phyloP scores from a whole-genome alignment of 2,329 filamentous ascomycete genomes.

The Trematosphaeria pertusa region DNA sequence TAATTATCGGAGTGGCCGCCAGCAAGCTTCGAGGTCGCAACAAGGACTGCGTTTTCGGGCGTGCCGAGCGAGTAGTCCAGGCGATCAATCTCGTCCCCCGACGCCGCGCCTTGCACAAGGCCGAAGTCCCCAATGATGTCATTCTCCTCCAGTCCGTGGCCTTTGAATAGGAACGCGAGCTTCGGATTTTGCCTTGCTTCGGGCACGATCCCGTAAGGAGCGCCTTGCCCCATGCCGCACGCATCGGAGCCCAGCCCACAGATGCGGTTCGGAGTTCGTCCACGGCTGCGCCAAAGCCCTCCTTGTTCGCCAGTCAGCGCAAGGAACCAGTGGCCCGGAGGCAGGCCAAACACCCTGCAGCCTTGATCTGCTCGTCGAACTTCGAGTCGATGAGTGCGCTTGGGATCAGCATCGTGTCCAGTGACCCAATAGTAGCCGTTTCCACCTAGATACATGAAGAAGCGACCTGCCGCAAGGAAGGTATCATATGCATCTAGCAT shows the following conservation, averaged over 20 bases:
- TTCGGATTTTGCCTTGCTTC: constrained; percentile 13
- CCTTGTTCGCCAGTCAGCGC: constrained; percentile 39
- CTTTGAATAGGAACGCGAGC: constrained; percentile 23
- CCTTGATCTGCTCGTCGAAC: constrained; percentile 45
- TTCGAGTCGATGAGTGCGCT: constrained; percentile 41
- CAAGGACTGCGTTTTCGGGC: constrained; percentile 35
- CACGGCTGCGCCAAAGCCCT: constrained; percentile 44
- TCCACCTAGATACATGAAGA: constrained; percentile 49
- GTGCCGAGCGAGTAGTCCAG: constrained; percentile 41
- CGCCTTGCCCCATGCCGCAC: constrained; percentile 39
- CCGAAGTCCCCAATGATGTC: constrained; percentile 3
- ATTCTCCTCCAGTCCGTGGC: constrained; percentile 20
- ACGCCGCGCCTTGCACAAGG: constrained; percentile 14
- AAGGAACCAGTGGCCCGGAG: constrained; percentile 38
- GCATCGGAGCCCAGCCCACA: constrained; percentile 42
- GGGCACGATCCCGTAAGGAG: constrained; percentile 25
- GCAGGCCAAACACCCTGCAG: constrained; percentile 30
- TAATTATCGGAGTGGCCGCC: constrained; percentile 19
- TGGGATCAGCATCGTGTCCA: constrained; percentile 18
- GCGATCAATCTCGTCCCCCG: constrained; percentile 47
- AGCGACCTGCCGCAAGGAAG: constrained; percentile 40
- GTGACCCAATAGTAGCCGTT: constrained; percentile 49
- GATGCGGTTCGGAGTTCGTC: constrained; percentile 37
- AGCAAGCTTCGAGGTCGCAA: constrained; percentile 26
- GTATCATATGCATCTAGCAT: constrained; percentile 35